Base-by-base conservation (phyloP, 176 grass and related monocot genomes). In the Hsuehochloa calcarea region DNA sequence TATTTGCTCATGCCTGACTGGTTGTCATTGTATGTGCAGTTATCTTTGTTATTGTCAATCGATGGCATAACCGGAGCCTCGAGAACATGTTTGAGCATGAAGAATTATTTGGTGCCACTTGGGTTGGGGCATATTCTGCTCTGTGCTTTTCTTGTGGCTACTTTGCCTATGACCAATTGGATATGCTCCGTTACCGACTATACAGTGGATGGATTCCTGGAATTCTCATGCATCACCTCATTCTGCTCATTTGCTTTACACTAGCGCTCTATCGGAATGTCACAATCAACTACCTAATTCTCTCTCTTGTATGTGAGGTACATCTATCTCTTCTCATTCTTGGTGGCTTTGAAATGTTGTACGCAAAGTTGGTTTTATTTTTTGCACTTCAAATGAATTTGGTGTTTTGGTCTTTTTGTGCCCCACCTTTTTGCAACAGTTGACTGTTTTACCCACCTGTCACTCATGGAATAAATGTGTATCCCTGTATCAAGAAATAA, bases 141-240 rank as follows among this genome's bases (percentile, higher is more conserved):
- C 65, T 96, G 26, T 99, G 91, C 70, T 94, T 99, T 88, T 99
- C 96, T 51, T 94, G 91, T 88, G 91, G 93, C 52, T 99, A 99
- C 90, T 96, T 99, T 92, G 96, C 93, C 16, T 96, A 99, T 80
- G 96, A 99, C 78, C 96, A 99, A 88, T 82, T 99, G 90, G 96
- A 99, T 79, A 94, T 99, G 91, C 87, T 94, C 59, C 84, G 77
- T 34, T 94, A 92, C 86, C 77, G 82, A 14, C 87, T 99, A 11
- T 94, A 94, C 79, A 92, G 81, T 75, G 91, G 96, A 80, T 67
- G 86, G 70, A 86, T 99, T 64, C 93, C 96, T 62, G 84, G 91
- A 47, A 96, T 99, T 65, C 96, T 99, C 41, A 89, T 92, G 77
- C 93, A 99, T 81, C 96, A 99, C 83, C 81, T 99, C 92, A 94